These are phyloP conservation scores for Dentiscutata heterogama DNA, from an alignment of 371 early-diverging fungal genomes.

Conservation along the genomic window DNA sequence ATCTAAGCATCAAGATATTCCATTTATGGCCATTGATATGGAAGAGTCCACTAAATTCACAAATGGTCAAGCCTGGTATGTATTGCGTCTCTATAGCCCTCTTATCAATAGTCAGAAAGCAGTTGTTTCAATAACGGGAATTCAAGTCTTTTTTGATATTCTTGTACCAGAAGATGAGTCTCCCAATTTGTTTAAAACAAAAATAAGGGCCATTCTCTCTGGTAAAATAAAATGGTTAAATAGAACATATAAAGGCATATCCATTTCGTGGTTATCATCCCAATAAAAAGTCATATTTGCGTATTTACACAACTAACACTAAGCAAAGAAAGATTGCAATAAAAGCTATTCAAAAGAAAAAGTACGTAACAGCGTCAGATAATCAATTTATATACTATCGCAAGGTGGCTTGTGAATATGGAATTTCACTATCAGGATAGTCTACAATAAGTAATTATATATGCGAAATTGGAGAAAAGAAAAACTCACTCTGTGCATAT, in stretches of 20 bases:
- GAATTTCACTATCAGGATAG: slow-evolving; percentile 26
- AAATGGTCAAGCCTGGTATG: slow-evolving; percentile 9
- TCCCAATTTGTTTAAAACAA: not conserved
- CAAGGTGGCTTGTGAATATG: slow-evolving; percentile 31
- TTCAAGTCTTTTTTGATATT: slow-evolving; percentile 40
- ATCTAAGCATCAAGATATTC: no score
- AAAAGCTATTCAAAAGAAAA: slow-evolving; percentile 5
- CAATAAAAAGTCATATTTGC: slow-evolving; percentile 9
- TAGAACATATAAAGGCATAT: slow-evolving; percentile 9
- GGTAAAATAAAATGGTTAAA: not conserved
- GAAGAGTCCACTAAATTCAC: slow-evolving; percentile 12
- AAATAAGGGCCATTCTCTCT: not conserved
- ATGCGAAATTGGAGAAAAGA: no score
- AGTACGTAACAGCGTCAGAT: slow-evolving; percentile 7
- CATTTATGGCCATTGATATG: slow-evolving; percentile 7
- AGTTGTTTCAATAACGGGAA: slow-evolving; percentile 17
- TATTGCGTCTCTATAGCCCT: slow-evolving; percentile 30
- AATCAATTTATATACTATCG: slow-evolving; percentile 17
- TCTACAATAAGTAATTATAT: not conserved
- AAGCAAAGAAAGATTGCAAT: slow-evolving; percentile 30
- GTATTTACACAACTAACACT: slow-evolving; percentile 4
- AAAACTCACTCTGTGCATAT: no score
- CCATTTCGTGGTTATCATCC: slow-evolving; percentile 12
- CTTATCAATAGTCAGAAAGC: slow-evolving; percentile 31
- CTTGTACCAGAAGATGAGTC: not conserved